Base-by-base conservation (phyloP, 2,329 filamentous ascomycete genomes). In the Ceratocystis huliohia region DNA sequence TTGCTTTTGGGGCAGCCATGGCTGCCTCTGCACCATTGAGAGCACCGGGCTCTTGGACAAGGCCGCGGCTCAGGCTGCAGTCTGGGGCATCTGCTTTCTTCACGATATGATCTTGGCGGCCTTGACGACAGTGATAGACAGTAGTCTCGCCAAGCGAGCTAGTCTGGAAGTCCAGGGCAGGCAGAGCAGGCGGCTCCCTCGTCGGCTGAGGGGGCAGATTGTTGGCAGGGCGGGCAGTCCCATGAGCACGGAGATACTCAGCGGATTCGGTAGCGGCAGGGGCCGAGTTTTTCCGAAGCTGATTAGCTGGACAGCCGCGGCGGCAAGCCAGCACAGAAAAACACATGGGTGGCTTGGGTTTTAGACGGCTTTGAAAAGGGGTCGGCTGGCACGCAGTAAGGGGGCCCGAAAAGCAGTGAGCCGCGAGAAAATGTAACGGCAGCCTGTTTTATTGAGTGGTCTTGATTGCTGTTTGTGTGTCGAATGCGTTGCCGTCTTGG, bases 121-220 rank as follows among this genome's bases (percentile, higher is more conserved):
- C 28, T n/a, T 59, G 28, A 37, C 10, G 56, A 15, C 28, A 37
- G 28, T 59, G 28, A 30, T 59, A 59, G 28, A 10, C 28, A 6
- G 30, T 59, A 28, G 48, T 25, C 10, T 53, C 48, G 1, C 48
- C 25, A 28, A 33, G 28, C 56, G 17, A n/a, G n/a, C 13, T 30
- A 25, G 46, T 28, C 28, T 66, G 65, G 15, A 66, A 66, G n/a
- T 45, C 50, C 22, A 66, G 46, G 28, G 50, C 57, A 10, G 65
- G 65, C 13, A 66, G 30, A 13, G 65, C 46, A 7, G 65, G 65
- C 5, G 65, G 57, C 3, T 63, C 22, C 8, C 57, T 45, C 56
- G n/a, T 37, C 4, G 56, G 56, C 56, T 59, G 25, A 17, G 56
- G 28, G 5, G 56, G 56, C 30, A 33, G 28, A 17, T 20, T 30